Percentiles rank a stretch among this genome's conserved stretches.
Evolutionary conservation across 805 yeast species (phyloP).

Genomic region (Zygoascus flipseniorum): DNA sequence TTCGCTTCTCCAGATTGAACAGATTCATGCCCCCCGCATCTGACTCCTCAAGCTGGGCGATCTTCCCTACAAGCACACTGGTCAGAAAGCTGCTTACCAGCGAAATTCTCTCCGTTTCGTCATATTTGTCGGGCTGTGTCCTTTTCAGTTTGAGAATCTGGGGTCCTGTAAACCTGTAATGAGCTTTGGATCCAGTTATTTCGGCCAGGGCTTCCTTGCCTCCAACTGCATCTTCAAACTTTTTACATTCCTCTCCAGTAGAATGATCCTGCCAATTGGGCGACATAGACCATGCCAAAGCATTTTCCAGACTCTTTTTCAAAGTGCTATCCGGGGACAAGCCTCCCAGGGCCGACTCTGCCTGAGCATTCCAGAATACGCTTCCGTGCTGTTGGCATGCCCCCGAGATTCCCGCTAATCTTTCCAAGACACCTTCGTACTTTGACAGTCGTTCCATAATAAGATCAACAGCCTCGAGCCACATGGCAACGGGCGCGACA

Average conservation of each 20-base stretch:
- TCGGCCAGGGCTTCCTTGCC: slow-evolving; percentile 52
- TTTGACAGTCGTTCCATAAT: slow-evolving; percentile 43
- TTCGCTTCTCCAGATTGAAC: slow-evolving; percentile 54
- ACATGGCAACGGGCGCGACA: slow-evolving; percentile 78
- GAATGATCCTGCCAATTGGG: slow-evolving; percentile 97
- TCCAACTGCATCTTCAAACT: slow-evolving; percentile 53
- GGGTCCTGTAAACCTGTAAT: slow-evolving; percentile 85
- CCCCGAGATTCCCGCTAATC: slow-evolving; percentile 65
- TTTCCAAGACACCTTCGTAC: slow-evolving; percentile 40
- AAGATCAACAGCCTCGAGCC: slow-evolving; percentile 75
- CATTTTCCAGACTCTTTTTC: slow-evolving; percentile 30
- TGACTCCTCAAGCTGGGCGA: slow-evolving; percentile 63
- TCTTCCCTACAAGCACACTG: slow-evolving; percentile 55
- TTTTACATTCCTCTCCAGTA: slow-evolving; percentile 58
- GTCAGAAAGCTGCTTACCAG: slow-evolving; percentile 74
- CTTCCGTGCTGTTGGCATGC: slow-evolving; percentile 93
- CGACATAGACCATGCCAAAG: slow-evolving; percentile 45
- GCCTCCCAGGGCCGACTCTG: slow-evolving; percentile 33
- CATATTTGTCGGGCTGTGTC: slow-evolving; percentile 43
- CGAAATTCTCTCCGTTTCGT: slow-evolving; percentile 52
- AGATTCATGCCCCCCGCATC: slow-evolving; percentile 94
- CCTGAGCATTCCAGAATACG: slow-evolving; percentile 60
- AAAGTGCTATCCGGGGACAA: slow-evolving; percentile 33
- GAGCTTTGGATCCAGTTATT: slow-evolving; percentile 80
- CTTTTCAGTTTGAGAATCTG: slow-evolving; percentile 70